phyloP scores from a whole-genome alignment of 2,329 filamentous ascomycete species.

The Aspergillus cejpii region DNA sequence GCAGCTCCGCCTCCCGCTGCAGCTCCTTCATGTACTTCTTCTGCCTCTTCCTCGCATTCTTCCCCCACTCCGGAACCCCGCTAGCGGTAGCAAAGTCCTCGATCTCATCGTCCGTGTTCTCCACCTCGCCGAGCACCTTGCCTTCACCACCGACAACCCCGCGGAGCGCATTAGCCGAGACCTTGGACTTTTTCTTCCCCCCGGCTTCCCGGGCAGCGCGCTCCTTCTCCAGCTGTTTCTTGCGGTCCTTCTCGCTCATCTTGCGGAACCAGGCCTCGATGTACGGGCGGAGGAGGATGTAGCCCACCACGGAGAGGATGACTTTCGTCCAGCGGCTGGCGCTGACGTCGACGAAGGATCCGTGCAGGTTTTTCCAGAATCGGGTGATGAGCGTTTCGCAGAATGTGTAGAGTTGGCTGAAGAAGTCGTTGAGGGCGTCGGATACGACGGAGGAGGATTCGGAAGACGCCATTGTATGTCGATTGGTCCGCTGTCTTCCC shows the following conservation, averaged over 20 bases:
- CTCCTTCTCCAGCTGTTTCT: slow-evolving; percentile 50
- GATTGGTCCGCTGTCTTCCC: slow-evolving; percentile 3
- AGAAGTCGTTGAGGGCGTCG: slow-evolving; percentile 28
- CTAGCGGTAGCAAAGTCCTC: slow-evolving; percentile 38
- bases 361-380: slow-evolving; percentile 37
- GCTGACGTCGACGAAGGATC: slow-evolving; percentile 41
- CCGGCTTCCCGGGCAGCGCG: slow-evolving; percentile 45
- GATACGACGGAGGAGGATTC: slow-evolving; percentile 21
- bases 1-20: slow-evolving; percentile 56
- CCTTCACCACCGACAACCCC: slow-evolving; percentile 51
- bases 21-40: slow-evolving; percentile 60
- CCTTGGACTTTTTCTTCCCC: slow-evolving; percentile 43
- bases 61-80: slow-evolving; percentile 56
- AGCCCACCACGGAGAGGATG: slow-evolving; percentile 63
- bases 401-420: slow-evolving; percentile 24
- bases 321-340: slow-evolving; percentile 56
- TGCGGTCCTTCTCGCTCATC: slow-evolving; percentile 38
- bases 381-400: slow-evolving; percentile 23
- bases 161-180: slow-evolving; percentile 60
- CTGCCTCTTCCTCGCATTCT: slow-evolving; percentile 63
- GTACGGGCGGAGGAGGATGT: slow-evolving; percentile 67
- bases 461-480: slow-evolving; percentile 20
- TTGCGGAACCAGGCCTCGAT: slow-evolving; percentile 61
- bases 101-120: slow-evolving; percentile 42
- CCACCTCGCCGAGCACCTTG: slow-evolving; percentile 38